Base-by-base conservation (phyloP, 1,284 basidiomycete genomes). In the Ganoderma leucocontextum region DNA sequence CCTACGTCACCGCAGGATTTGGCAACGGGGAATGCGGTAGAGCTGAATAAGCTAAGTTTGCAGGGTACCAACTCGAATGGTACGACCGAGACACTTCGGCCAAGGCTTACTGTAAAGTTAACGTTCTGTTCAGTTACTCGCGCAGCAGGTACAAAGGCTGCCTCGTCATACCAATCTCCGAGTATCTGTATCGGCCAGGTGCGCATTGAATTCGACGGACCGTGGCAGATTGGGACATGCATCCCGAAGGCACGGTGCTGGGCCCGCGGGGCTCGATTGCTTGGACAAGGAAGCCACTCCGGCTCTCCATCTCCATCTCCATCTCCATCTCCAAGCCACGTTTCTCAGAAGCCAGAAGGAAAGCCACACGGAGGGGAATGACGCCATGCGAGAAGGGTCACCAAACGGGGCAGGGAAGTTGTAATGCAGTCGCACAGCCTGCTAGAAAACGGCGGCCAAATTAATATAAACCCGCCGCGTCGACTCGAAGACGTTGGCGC, bases 361-460 rank as follows among this genome's bases (percentile, higher is more conserved):
- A 41, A 41, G 58, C 58, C 58, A 25, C 38, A 38, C 58, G 58
- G 58, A 60, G 58, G 38, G 58, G 58, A 39, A 60, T 60, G 58
- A 60, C 58, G 58, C 36, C 58, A 60, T 41, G 42, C 22, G 36
- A 39, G 38, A 29, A 41, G 38, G 15, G 36, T 57, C 38, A 38
- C 38, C 15, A 38, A 13, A 38, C 2, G 0, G 15, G 35, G 12
- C 13, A 22, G 38, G 6, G 2, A 25, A 12, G 36, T 41, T 6
- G 58, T 13, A 22, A 39, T 10, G 38, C 38, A 25, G 22, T 25
- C 38, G 22, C 58, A 41, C 38, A 60, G 38, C 38, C 38, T 35
- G 52, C 52, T 55, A 5, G 29, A 55, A 33, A 10, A 49, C 22
- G 47, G 47, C 10, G 22, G 25, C 12, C 47, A 25, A n/a, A n/a